These are phyloP conservation scores for Grosmannia serpens DNA, from an alignment of 2,329 filamentous ascomycete genomes.

Conservation along the genomic window DNA sequence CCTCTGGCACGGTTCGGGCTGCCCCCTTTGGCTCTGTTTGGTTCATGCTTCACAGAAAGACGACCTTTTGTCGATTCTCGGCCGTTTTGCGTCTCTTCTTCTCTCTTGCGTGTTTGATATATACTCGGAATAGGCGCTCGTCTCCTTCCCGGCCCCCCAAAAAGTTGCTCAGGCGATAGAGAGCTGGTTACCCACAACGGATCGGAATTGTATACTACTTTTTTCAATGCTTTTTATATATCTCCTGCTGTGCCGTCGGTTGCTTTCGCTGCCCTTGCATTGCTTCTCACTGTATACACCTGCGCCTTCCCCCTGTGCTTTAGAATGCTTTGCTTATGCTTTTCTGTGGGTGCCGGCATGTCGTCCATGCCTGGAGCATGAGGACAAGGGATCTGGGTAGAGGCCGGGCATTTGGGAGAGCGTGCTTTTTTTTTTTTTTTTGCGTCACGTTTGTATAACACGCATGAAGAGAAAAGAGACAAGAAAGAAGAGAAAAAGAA, in stretches of 20 bases:
- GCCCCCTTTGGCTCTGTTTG: slow-evolving; percentile 5
- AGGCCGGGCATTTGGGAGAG: background rate
- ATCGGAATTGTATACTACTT: slow-evolving; percentile 11
- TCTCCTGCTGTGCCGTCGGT: background rate
- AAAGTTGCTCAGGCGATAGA: slow-evolving; percentile 11
- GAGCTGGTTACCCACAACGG: slow-evolving; percentile 7
- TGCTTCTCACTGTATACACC: background rate
- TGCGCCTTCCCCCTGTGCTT: no score
- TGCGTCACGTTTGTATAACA: background rate
- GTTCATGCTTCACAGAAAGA: slow-evolving; percentile 5
- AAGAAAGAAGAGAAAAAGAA: background rate
- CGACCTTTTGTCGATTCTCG: slow-evolving; percentile 7
- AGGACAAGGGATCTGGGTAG: background rate
- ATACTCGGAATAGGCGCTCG: slow-evolving; percentile 14
- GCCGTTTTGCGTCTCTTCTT: background rate
- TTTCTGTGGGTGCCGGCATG: background rate
- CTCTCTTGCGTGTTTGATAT: slow-evolving; percentile 9
- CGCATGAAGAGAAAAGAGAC: background rate
- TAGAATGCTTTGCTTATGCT: no score
- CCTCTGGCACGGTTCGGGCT: slow-evolving; percentile 6
- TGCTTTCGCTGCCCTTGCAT: background rate
- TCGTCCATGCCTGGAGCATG: background rate
- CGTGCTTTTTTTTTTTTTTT: background rate
- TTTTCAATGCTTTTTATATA: background rate
- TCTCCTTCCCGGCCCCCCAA: slow-evolving; percentile 3